These are phyloP conservation scores for Amaranthus hypochondriacus DNA, from an alignment of 148 eudicot genomes.

Conservation along the genomic window DNA sequence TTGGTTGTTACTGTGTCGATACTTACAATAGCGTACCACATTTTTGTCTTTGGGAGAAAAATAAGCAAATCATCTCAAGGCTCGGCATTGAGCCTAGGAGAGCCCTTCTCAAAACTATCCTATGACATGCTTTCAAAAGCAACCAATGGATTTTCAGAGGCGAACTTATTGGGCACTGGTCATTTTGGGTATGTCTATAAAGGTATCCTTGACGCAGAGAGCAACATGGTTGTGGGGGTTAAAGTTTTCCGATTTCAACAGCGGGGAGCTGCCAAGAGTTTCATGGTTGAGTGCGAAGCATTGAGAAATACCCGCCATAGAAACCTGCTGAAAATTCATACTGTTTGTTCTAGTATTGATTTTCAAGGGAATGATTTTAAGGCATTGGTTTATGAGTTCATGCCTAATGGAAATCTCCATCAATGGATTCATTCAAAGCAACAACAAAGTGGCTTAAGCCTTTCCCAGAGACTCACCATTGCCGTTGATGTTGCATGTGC, in stretches of 20 bases:
- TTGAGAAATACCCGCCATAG: constrained; percentile 27
- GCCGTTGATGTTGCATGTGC: no score
- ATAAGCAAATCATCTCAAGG: neutral
- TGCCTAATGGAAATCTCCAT: constrained; percentile 28
- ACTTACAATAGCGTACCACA: neutral
- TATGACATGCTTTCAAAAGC: constrained; percentile 21
- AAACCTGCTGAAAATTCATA: constrained; percentile 20
- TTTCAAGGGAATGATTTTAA: constrained; percentile 24
- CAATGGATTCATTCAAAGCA: constrained; percentile 19
- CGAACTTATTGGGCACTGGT: constrained; percentile 19
- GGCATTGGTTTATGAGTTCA: constrained; percentile 31
- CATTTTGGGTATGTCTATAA: neutral
- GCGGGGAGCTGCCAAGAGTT: constrained; percentile 22
- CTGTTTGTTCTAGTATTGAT: constrained; percentile 29
- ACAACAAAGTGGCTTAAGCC: constrained; percentile 3
- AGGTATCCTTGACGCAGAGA: constrained; percentile 10
- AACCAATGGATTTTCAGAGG: constrained; percentile 14
- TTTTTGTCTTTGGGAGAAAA: constrained; percentile 3
- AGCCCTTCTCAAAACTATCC: constrained; percentile 15
- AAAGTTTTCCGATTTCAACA: constrained; percentile 24
- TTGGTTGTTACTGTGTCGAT: neutral
- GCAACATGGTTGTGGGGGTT: constrained; percentile 3
- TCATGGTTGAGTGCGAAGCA: constrained; percentile 28
- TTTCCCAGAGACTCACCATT: constrained; percentile 12
- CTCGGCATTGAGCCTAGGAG: neutral